These are phyloP conservation scores for Wickerhamomyces strasburgensis DNA, from an alignment of 805 yeast genomes.

Conservation along the genomic window DNA sequence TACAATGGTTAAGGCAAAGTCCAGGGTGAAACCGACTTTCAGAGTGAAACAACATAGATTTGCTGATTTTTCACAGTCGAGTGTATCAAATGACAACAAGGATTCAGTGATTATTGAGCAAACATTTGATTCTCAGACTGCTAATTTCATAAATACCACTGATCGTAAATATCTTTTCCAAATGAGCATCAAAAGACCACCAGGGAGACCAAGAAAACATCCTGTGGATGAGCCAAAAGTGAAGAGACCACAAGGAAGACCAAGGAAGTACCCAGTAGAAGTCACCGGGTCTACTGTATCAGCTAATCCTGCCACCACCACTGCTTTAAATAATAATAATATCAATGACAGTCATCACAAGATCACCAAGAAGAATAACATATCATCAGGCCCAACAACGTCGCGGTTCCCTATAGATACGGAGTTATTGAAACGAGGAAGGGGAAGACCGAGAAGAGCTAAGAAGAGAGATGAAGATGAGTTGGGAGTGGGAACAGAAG, in stretches of 20 bases:
- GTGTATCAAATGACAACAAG: slow-evolving; percentile 3
- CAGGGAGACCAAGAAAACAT: slow-evolving; percentile 49
- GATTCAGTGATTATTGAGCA: slow-evolving; percentile 21
- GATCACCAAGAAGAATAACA: neutral
- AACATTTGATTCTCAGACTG: slow-evolving; percentile 10
- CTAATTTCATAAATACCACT: slow-evolving; percentile 1
- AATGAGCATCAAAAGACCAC: slow-evolving; percentile 31
- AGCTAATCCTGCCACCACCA: slow-evolving; percentile 1
- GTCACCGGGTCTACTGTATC: slow-evolving; percentile 3
- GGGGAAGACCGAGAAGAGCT: slow-evolving; percentile 17
- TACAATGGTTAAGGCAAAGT: slow-evolving; percentile 15
- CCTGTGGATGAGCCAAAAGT: slow-evolving; percentile 41
- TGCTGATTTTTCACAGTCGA: slow-evolving; percentile 4
- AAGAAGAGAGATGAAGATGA: neutral
- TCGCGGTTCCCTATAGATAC: slow-evolving; percentile 8
- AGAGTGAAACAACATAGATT: slow-evolving; percentile 12
- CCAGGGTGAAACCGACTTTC: slow-evolving; percentile 23
- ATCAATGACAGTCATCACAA: neutral
- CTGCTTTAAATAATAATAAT: neutral
- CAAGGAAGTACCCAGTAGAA: slow-evolving; percentile 23
- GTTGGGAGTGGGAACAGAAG: neutral
- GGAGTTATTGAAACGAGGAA: slow-evolving; percentile 8
- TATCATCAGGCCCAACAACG: neutral
- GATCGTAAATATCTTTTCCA: slow-evolving; percentile 20
- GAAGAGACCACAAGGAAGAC: slow-evolving; percentile 27